Evolutionary conservation across 306 rosid species (phyloP), one percentile per base, ranked within the genome.

Genomic region (Rubus parviflorus): DNA sequence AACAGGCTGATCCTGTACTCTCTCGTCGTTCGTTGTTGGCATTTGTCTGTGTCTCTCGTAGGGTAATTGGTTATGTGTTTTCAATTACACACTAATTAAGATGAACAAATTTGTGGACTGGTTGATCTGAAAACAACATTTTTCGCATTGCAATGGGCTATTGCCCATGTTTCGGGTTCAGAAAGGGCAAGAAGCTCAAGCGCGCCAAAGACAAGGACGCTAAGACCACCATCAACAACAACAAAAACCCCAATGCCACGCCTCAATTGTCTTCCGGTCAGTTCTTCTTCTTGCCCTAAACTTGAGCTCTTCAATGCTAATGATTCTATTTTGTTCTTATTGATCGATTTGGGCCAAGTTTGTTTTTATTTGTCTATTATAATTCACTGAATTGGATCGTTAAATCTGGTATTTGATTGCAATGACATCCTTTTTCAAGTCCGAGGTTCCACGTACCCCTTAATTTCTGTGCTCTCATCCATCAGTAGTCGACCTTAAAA

Each of bases 181-280:
- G 68, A 35, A 73, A 56, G 68, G 77, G 67, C 23, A 74, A 25
- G 68, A 73, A 73, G 54, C 77, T 73, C 77, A 58, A 73, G 54
- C 37, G 68, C 30, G 45, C 20, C 57, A 19, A 8, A 7, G 20
- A n/a, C 37, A 47, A 43, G n/a, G 43, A 25, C 53, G 23, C 9
- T 35, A 60, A 41, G 37, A 54, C 20, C 10, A 42, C 23, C 8
- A 62, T 16, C 43, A 35, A 38, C 0, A 41, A 37, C 25, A 7
- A 65, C 23, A 16, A 1, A 19, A 9, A 16, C 3, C 48, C 25
- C 2, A 46, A 74, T 30, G 70, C 3, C 35, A 12, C 11, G 9
- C 70, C 58, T 74, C 70, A 17, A 61, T 73, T 73, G 12, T 23
- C 68, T 57, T 73, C 68, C 0, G 70, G 78, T 74, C 69, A 74